Evolutionary conservation across 495 filamentous ascomycete species (phyloP).

Genomic region (Penicillium samsonianum): DNA sequence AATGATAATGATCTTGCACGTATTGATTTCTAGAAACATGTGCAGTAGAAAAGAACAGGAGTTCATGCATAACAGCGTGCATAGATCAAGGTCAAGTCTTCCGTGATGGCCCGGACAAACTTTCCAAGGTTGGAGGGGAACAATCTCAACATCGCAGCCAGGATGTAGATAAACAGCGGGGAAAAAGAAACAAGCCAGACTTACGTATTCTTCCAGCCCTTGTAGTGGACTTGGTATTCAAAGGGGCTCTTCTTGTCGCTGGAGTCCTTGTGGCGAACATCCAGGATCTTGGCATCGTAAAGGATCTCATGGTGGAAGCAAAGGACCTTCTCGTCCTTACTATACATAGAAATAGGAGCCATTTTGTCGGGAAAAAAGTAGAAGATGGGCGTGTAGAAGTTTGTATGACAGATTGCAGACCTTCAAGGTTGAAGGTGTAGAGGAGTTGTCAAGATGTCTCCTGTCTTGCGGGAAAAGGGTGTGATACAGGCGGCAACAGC

Average conservation of each 20-base stretch:
- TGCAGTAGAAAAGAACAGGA: not conserved
- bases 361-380: slow-evolving; percentile 41
- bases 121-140: not conserved
- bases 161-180: not conserved
- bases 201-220: slow-evolving; percentile 97
- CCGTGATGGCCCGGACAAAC: not conserved
- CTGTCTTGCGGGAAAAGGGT: slow-evolving; percentile 1
- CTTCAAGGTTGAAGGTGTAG: not conserved
- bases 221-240: slow-evolving; percentile 94
- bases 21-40: not conserved
- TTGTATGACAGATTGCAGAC: not conserved
- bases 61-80: not conserved
- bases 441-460: not conserved
- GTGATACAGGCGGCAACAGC: slow-evolving; percentile 4
- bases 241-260: slow-evolving; percentile 73
- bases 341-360: slow-evolving; percentile 65
- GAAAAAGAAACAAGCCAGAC: slow-evolving; percentile 35
- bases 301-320: slow-evolving; percentile 97
- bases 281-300: slow-evolving; percentile 94
- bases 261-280: slow-evolving; percentile 61
- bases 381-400: slow-evolving; percentile 4
- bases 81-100: not conserved
- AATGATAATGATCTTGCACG: not conserved
- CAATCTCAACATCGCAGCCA: not conserved
- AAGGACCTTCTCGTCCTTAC: slow-evolving; percentile 88